Evolutionary conservation across 441 rosid genomes (phyloP).

Genomic region (Jatropha podagrica): DNA sequence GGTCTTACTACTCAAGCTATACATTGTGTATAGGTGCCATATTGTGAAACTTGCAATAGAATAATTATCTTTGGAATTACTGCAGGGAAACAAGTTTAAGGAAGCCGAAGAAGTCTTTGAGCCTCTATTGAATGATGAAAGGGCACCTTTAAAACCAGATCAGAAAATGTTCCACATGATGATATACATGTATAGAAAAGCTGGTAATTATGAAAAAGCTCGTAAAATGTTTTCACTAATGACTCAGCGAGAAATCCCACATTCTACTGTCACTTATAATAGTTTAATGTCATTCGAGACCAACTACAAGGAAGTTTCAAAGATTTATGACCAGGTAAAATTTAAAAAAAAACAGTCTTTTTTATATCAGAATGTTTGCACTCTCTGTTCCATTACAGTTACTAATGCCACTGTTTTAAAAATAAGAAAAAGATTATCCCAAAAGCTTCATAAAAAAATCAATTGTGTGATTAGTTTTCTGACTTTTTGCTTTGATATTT

Average conservation of each 20-base stretch:
- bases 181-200: slow-evolving; percentile 89
- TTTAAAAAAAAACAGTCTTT: background rate
- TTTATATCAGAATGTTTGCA: background rate
- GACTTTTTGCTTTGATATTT: background rate
- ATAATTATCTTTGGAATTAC: slow-evolving; percentile 14
- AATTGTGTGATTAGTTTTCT: background rate
- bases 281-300: slow-evolving; percentile 93
- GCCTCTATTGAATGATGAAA: slow-evolving; percentile 66
- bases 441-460: background rate
- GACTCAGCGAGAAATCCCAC: slow-evolving; percentile 72
- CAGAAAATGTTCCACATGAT: slow-evolving; percentile 96
- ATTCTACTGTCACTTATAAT: slow-evolving; percentile 78
- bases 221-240: slow-evolving; percentile 66
- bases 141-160: slow-evolving; percentile 73
- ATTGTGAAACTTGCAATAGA: background rate
- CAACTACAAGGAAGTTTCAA: slow-evolving; percentile 92
- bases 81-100: slow-evolving; percentile 73
- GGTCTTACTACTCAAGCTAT: background rate
- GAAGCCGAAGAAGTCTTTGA: slow-evolving; percentile 86
- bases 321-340: slow-evolving; percentile 87
- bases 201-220: slow-evolving; percentile 84
- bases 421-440: background rate
- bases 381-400: background rate
- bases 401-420: background rate
- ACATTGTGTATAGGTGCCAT: background rate